Evolutionary conservation across 2,329 filamentous ascomycete species (phyloP), one percentile per base, ranked within the genome.

Genomic region (Aspergillus arachidicola): DNA sequence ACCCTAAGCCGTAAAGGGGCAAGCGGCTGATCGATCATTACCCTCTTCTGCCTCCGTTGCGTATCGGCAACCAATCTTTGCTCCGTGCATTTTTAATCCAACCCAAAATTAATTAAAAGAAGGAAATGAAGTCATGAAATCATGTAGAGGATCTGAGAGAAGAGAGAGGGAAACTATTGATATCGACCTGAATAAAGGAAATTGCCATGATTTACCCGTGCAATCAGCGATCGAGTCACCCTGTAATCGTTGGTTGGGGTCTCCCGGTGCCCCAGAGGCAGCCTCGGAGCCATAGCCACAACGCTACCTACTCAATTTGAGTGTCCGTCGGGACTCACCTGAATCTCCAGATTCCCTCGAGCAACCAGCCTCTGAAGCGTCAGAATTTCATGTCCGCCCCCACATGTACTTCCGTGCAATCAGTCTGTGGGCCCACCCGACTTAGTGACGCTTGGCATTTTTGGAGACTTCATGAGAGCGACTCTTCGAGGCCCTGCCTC

Each of bases 381-480:
- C 60, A 66, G 57, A 38, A 59, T 48, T 59, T 54, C 54, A 54
- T 51, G 56, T 32, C 58, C 55, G 56, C 64, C 61, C 60, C 66
- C 68, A 64, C 66, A 51, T 34, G 57, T 56, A 23, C 57, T 58
- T 65, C 60, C 60, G 54, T 60, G 57, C 66, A 69, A 66, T 66
- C 61, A 69, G 60, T 51, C 55, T 54, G 48, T 43, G 54, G 36
- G 57, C 59, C 60, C 60, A 64, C 54, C 36, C 4, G 26, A 46
- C 57, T 61, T 68, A 67, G 68, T 61, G 55, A 34, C 11, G 32
- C 68, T 69, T 70, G 67, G 67, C 67, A 43, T 57, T 46, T 55
- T 46, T 55, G 11, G 26, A 58, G 64, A 68, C 61, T 64, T 57
- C 57, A 67, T 65, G 53, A 62, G 63, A 45, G 30, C 51, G 57